Base-by-base conservation (phyloP, 192 early-diverging fungal species). In the Umbelopsis sp. region DNA sequence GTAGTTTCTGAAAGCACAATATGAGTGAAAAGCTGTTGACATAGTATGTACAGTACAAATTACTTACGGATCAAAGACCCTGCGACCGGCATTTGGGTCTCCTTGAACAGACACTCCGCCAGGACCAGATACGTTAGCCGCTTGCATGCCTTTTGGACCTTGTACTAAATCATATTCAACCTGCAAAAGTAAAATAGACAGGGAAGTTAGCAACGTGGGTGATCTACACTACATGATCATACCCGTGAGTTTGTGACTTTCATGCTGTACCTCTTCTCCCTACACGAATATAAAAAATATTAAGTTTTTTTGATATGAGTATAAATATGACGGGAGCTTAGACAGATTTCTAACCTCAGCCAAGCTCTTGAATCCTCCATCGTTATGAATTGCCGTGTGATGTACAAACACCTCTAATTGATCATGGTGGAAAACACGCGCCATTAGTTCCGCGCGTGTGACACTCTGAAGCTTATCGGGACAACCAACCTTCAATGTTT, bases 141-240 rank as follows among this genome's bases (percentile, higher is more conserved):
- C 94, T 73, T 93, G 92, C 68, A 90, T 77, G 0, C 94, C 94
- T 75, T 96, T 96, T 37, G 89, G 83, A 6, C 94, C 93, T 49
- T 86, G 80, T 15, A 84, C 79, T 11, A 90, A 66, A 44, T 89
- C 89, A 67, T 88, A 92, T 49, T 92, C 91, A 20, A 92, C 91
- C 88, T 87, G 66, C 21, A 61, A 66, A 46, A 18, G 21, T 30
- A 1, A 16, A n/a, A 41, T 6, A 41, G 37, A 41, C 5, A 41
- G 2, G 10, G 37, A 4, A 4, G 37, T 41, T 41, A 41, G 6
- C 37, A 6, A 41, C 10, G 5, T 41, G 37, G 6, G 16, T 25
- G 7, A 65, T 25, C 16, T 41, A 35, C 58, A 16, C 9, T 65
- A 71, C 33, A 46, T 13, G 15, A 2, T 25, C 12, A 22, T 64